A percentile compares a stretch with the other conserved stretches of the same genome.
phyloP scores from a whole-genome alignment of 2,329 filamentous ascomycete genomes.

The Botrytis hyacinthi region DNA sequence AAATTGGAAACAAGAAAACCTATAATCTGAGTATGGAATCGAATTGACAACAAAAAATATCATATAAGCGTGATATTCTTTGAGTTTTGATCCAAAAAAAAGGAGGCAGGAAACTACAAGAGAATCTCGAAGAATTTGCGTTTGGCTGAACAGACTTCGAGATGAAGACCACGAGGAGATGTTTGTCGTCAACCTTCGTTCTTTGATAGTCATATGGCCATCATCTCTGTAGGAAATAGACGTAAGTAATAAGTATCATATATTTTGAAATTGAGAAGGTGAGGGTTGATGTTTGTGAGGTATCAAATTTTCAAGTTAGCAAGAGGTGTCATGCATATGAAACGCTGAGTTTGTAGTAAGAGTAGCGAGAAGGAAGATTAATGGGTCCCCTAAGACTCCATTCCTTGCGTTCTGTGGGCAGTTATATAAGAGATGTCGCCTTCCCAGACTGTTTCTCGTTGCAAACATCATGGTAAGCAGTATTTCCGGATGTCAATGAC shows the following conservation, averaged over 20 bases:
- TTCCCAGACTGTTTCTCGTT: background rate
- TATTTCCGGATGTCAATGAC: too few species aligned
- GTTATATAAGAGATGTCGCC: background rate
- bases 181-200: accelerated
- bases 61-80: accelerated
- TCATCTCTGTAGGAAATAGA: background rate
- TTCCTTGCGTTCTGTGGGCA: background rate
- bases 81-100: background rate
- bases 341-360: background rate
- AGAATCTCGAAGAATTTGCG: background rate
- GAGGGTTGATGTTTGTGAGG: background rate
- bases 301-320: accelerated
- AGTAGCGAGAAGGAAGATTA: background rate
- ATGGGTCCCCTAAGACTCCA: background rate
- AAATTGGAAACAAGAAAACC: background rate
- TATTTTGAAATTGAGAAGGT: background rate
- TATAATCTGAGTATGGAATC: accelerated
- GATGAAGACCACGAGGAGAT: background rate
- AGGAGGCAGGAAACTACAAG: background rate
- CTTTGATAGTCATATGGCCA: too few species aligned
- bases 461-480: background rate
- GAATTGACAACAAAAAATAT: background rate
- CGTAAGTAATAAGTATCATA: background rate
- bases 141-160: background rate
- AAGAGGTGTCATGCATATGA: background rate